These are phyloP conservation scores for Claviceps fusiformis DNA, from an alignment of 2,329 filamentous ascomycete genomes.

Conservation along the genomic window DNA sequence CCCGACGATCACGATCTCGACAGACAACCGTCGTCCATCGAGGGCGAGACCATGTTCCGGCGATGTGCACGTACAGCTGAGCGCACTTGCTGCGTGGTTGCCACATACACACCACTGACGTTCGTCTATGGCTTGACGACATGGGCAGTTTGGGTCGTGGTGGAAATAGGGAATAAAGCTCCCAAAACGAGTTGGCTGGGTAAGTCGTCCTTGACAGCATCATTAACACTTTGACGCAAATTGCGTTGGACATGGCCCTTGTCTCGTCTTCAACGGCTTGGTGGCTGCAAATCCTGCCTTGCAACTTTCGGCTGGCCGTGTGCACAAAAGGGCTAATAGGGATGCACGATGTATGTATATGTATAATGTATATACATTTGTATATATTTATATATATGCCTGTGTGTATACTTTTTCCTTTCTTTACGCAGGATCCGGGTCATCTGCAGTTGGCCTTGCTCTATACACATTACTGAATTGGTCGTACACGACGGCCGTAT, in stretches of 20 bases:
- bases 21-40: slow-evolving; percentile 5
- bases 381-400: background rate
- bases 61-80: slow-evolving; percentile 59
- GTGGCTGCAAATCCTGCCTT: no score
- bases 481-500: slow-evolving; percentile 86
- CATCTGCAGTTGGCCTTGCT: slow-evolving; percentile 50
- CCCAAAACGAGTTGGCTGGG: slow-evolving; percentile 43
- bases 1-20: slow-evolving; percentile 8
- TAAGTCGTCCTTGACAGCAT: slow-evolving; percentile 15
- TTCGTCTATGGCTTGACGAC: slow-evolving; percentile 87
- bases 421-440: slow-evolving; percentile 30
- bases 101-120: slow-evolving; percentile 71
- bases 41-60: slow-evolving; percentile 31
- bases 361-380: background rate
- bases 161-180: slow-evolving; percentile 52
- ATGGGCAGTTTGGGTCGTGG: slow-evolving; percentile 84
- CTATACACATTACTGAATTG: slow-evolving; percentile 73
- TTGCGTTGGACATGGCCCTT: background rate
- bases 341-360: background rate
- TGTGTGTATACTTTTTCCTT: background rate
- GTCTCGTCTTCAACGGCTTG: background rate
- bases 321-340: background rate
- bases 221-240: background rate
- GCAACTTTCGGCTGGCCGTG: background rate
- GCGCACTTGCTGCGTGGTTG: slow-evolving; percentile 66